Base-by-base conservation (phyloP, 169 alveolate genomes). In the Cystoisospora suis region DNA sequence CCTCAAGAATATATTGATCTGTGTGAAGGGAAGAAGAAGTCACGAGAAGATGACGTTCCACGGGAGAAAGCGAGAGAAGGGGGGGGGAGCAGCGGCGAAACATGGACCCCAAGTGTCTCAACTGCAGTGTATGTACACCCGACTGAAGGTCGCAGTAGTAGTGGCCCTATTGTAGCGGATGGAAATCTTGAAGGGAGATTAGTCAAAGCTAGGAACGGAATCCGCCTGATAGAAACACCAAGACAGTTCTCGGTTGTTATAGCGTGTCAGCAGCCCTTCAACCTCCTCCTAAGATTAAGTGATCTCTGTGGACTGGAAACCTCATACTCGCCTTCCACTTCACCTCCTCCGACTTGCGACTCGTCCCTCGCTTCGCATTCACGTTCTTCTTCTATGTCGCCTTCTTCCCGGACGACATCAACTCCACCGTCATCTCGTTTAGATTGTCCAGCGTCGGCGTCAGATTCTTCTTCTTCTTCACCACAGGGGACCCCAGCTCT, bases 231-330 rank as follows among this genome's bases (percentile, higher is more conserved):
- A n/a, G n/a, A 53, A 53, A 53, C 65, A 53, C 65, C 65, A 23
- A n/a, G n/a, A n/a, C n/a, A 2, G 17, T 72, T 72, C 53, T 72
- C 83, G 38, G 38, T 72, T 53, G 83, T 72, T 34, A 40, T 72
- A 29, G 83, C 83, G 46, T 38, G 56, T 15, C 83, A 72, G 83
- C 83, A 72, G 53, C 53, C 83, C 83, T 53, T 72, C 17, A 38
- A 72, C 23, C 47, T 40, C 40, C 47, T 72, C 20, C 56, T 34
- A 1, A 46, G 46, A 5, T 53, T 72, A 12, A 5, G 56, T 36
- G 3, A 38, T 40, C 56, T 72, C 58, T 72, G 83, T 17, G 83
- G 83, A 38, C 56, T 72, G 17, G 83, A 72, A 38, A 12, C 29
- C 65, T n/a, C n/a, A n/a, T n/a, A n/a, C n/a, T n/a, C n/a, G n/a